Percentiles rank a stretch among this genome's conserved stretches.
These are phyloP conservation scores for Rhizopus microsporus DNA, from an alignment of 371 early-diverging fungal species.

Conservation along the genomic window DNA sequence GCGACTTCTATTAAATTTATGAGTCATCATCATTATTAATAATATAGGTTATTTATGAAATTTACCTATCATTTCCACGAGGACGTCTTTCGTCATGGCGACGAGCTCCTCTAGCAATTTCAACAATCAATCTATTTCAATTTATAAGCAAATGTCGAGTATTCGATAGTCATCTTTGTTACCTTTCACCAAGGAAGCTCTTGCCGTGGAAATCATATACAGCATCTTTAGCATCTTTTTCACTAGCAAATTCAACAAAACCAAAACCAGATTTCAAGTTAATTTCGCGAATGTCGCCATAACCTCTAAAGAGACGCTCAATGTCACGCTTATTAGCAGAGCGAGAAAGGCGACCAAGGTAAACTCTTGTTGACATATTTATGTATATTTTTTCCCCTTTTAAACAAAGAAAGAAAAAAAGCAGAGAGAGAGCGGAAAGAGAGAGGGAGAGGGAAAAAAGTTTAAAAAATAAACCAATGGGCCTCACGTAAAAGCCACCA, in stretches of 20 bases:
- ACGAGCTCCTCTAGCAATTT: slow-evolving; percentile 71
- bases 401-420: neutral
- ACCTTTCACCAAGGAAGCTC: slow-evolving; percentile 78
- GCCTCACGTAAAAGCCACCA: neutral
- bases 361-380: slow-evolving; percentile 64
- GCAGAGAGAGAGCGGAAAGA: no score
- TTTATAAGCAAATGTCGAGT: neutral
- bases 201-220: slow-evolving; percentile 72
- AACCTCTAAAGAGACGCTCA: slow-evolving; percentile 67
- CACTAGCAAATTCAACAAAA: slow-evolving; percentile 76
- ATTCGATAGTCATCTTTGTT: slow-evolving; percentile 5
- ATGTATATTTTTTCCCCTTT: neutral
- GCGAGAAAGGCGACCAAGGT: slow-evolving; percentile 71
- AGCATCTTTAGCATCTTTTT: slow-evolving; percentile 76
- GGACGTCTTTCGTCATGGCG: slow-evolving; percentile 51
- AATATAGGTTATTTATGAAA: neutral
- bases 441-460: neutral
- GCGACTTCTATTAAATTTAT: slow-evolving; percentile 31
- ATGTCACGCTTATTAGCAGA: slow-evolving; percentile 70
- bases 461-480: slow-evolving; percentile 1
- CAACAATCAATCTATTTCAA: slow-evolving; percentile 65
- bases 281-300: slow-evolving; percentile 74
- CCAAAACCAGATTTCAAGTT: slow-evolving; percentile 77
- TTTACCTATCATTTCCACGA: slow-evolving; percentile 40
- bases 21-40: no score